A percentile compares a stretch with the other conserved stretches of the same genome.
Evolutionary conservation across 2,329 filamentous ascomycete genomes (phyloP).

Genomic region (Trichoderma simmonsii): DNA sequence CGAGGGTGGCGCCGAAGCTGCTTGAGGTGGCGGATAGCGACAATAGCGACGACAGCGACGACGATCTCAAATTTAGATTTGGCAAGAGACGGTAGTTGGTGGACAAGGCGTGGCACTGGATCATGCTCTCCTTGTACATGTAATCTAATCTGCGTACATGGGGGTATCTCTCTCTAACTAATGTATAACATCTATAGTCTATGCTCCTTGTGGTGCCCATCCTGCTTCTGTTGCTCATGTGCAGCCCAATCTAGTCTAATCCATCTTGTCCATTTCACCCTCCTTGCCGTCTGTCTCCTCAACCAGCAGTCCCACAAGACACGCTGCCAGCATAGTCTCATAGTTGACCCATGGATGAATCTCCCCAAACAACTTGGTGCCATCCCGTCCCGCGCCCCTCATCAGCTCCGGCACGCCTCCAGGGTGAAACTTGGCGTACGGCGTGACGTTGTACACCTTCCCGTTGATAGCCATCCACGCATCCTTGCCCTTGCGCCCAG

Average conservation of each 20-base stretch:
- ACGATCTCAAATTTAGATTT: constrained; percentile 56
- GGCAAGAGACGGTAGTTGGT: constrained; percentile 43
- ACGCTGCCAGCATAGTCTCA: constrained; percentile 64
- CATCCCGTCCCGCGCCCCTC: constrained; percentile 59
- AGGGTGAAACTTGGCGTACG: constrained; percentile 87
- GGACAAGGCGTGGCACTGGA: background rate
- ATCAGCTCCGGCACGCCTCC: constrained; percentile 76
- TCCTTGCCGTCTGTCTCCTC: constrained; percentile 46
- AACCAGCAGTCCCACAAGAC: constrained; percentile 61
- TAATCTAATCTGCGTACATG: constrained; percentile 1
- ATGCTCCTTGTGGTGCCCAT: background rate
- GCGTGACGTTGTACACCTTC: constrained; percentile 89
- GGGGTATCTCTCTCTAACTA: constrained; percentile 20
- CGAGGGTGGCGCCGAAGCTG: constrained; percentile 35
- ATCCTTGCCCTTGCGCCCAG: constrained; percentile 77
- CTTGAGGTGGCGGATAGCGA: constrained; percentile 39
- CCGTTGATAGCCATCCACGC: constrained; percentile 90
- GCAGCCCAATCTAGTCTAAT: constrained; percentile 36
- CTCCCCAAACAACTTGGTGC: constrained; percentile 61
- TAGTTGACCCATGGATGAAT: constrained; percentile 72
- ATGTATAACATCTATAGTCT: background rate
- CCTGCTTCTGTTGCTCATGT: background rate
- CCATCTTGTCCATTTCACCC: constrained; percentile 59
- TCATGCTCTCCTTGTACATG: background rate
- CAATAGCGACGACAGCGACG: constrained; percentile 54